Percentiles rank a stretch among this genome's conserved stretches.
These are phyloP conservation scores for Houttuynia cordata DNA, from an alignment of 164 flowering plant genomes.

Conservation along the genomic window DNA sequence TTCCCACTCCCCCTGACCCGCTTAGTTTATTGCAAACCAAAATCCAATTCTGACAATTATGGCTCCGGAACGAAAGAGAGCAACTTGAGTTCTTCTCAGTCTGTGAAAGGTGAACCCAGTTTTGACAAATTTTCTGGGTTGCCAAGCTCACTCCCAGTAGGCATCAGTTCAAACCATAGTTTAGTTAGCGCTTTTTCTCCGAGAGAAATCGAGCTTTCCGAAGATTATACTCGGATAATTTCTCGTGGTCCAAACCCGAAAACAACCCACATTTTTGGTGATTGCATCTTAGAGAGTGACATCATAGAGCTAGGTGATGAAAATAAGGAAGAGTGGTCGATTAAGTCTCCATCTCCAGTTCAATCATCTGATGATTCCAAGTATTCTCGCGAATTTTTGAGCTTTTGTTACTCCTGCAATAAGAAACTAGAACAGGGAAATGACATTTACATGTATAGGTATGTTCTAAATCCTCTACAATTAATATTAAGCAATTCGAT, in stretches of 20 bases:
- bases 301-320: slow-evolving; percentile 27
- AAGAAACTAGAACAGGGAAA: slow-evolving; percentile 60
- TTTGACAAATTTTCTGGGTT: slow-evolving; percentile 19
- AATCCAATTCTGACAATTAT: slow-evolving; percentile 8
- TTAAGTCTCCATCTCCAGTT: background rate
- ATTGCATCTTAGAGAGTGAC: slow-evolving; percentile 40
- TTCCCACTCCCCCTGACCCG: slow-evolving; percentile 15
- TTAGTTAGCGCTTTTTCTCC: slow-evolving; percentile 20
- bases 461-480: slow-evolving; percentile 3
- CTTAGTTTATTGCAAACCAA: background rate
- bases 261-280: slow-evolving; percentile 74
- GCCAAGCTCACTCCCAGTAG: slow-evolving; percentile 26
- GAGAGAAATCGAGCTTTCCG: slow-evolving; percentile 62
- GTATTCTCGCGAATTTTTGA: slow-evolving; percentile 49
- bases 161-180: slow-evolving; percentile 15
- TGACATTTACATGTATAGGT: slow-evolving; percentile 94
- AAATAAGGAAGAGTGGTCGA: background rate
- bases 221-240: slow-evolving; percentile 76
- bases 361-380: background rate
- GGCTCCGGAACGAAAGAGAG: background rate
- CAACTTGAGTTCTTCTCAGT: slow-evolving; percentile 1
- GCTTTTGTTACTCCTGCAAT: slow-evolving; percentile 62
- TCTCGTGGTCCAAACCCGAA: slow-evolving; percentile 61
- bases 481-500: too few relatives aligned
- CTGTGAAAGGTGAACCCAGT: slow-evolving; percentile 16